Base-by-base conservation (phyloP, 2,329 filamentous ascomycete genomes). In the Cladosporium sp. region DNA sequence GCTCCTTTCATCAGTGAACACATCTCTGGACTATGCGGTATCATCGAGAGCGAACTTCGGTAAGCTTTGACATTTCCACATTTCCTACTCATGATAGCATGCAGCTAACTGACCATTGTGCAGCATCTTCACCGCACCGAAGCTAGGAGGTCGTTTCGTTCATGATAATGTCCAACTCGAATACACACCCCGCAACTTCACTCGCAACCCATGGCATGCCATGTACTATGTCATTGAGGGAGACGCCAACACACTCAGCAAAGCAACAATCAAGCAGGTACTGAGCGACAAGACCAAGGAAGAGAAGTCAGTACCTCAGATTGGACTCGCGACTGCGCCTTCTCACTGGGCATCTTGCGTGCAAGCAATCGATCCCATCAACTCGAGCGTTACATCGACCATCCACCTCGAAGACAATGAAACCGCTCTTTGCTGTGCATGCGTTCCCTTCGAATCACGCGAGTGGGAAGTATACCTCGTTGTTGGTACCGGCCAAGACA, bases 1-100 rank as follows among this genome's bases (percentile, higher is more conserved):
- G 97, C 93, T 90, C 97, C 95, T 73, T 98, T 99, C 76, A 94
- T 91, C 77, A 97, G 93, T 75, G 92, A 97, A 76, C 91, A 97
- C 77, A 72, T 75, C 65, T 58, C 65, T 16, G 73, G 70, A 21
- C 64, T 73, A 80, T 77, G 85, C 72, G 69, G 68, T 33, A 62
- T 67, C 64, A 50, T 37, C 18, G 65, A 31, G 44, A 62, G 44
- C 14, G 65, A 66, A 18, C 65, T 65, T 46, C 50, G 61, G 65
- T 62, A 62, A 56, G 63, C 46, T 50, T 64, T 31, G n/a, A 21
- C 29, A 46, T n/a, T 33, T 21, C 3, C 29, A 44, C 14, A 21
- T 14, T 44, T 18, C 1, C 56, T 23, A 21, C 14, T 14, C 28
- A 23, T 29, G 18, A 18, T 23, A 49, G 14, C 8, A 35, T 35